These are phyloP conservation scores for Diplodia seriata DNA, from an alignment of 2,329 filamentous ascomycete genomes.

Conservation along the genomic window DNA sequence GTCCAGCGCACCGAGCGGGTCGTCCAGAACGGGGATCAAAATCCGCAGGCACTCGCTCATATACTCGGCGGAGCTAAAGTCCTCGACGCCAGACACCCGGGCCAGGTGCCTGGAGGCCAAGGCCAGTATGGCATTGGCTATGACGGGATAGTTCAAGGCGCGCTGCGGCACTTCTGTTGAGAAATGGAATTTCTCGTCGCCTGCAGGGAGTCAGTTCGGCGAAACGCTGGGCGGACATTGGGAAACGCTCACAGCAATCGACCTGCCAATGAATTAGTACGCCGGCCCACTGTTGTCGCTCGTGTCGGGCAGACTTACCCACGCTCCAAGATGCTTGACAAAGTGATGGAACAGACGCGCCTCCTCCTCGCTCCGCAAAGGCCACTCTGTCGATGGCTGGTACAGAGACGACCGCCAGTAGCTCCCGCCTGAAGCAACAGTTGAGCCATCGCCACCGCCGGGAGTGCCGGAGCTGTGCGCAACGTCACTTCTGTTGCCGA, in stretches of 20 bases:
- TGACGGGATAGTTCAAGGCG: slow-evolving; percentile 55
- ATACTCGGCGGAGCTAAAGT: slow-evolving; percentile 54
- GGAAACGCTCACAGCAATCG: slow-evolving; percentile 15
- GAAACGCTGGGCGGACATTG: no score
- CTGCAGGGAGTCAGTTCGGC: not conserved
- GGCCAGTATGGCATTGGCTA: slow-evolving; percentile 56
- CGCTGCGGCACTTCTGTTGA: slow-evolving; percentile 56
- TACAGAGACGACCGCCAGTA: slow-evolving; percentile 22
- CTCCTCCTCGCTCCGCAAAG: slow-evolving; percentile 7
- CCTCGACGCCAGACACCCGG: slow-evolving; percentile 47
- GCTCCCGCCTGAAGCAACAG: not conserved
- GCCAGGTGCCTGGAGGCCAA: slow-evolving; percentile 56
- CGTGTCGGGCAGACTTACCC: slow-evolving; percentile 8
- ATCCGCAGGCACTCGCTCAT: slow-evolving; percentile 56
- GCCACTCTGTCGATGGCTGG: slow-evolving; percentile 15
- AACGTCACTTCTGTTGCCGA: slow-evolving; percentile 1
- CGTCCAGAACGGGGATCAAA: slow-evolving; percentile 55
- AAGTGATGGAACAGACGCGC: slow-evolving; percentile 26
- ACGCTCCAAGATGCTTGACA: slow-evolving; percentile 12
- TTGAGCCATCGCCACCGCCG: not conserved
- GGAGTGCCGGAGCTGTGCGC: not conserved
- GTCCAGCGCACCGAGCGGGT: slow-evolving; percentile 52
- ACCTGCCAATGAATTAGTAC: slow-evolving; percentile 14
- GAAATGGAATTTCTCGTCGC: slow-evolving; percentile 44
- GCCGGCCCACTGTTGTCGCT: not conserved